Evolutionary conservation across 179 eudicot genomes (phyloP), one percentile per base, ranked within the genome.

Genomic region (Patellifolia procumbens): DNA sequence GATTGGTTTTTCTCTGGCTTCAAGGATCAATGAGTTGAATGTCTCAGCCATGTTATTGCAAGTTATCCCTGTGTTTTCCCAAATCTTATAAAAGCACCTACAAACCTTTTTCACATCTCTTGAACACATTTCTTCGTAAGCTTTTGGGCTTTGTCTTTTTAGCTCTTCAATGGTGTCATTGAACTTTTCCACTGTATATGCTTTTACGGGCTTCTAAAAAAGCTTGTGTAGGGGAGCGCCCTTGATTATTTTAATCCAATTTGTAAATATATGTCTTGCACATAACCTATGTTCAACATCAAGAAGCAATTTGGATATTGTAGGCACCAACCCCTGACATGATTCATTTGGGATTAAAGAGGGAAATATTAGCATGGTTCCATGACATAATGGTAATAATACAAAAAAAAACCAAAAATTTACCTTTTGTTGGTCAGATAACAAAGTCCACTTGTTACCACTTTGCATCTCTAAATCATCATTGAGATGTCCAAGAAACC

Each of bases 381-480:
- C n/a, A n/a, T n/a, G n/a, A n/a, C n/a, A n/a, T n/a, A n/a, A 46
- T n/a, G n/a, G n/a, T n/a, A n/a, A n/a, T n/a, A n/a, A n/a, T n/a
- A n/a, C n/a, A n/a, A n/a, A n/a, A n/a, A n/a, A n/a, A n/a, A n/a
- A n/a, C n/a, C n/a, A n/a, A n/a, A n/a, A n/a, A n/a, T n/a, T n/a
- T 48, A 63, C 77, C 77, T 74, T 74, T 48, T 74, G 77, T 35
- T 74, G 70, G 32, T 74, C 77, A 2, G 77, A 74, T 22, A 62
- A 20, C 24, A 74, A 48, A 20, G 68, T 74, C 70, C 77, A 48
- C 12, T 42, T 45, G 5, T 6, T 31, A 3, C 58, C 58, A 4
- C 15, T 19, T 31, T 48, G 17, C 70, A 74, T 74, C 4, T 46
- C 46, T 0, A 74, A 29, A n/a, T 61, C 77, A 8, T 61, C 4